A percentile compares a stretch with the other conserved stretches of the same genome.
Conservation (phyloP, 768 basidiomycete species). For the Pisolithus microcarpus region DNA sequence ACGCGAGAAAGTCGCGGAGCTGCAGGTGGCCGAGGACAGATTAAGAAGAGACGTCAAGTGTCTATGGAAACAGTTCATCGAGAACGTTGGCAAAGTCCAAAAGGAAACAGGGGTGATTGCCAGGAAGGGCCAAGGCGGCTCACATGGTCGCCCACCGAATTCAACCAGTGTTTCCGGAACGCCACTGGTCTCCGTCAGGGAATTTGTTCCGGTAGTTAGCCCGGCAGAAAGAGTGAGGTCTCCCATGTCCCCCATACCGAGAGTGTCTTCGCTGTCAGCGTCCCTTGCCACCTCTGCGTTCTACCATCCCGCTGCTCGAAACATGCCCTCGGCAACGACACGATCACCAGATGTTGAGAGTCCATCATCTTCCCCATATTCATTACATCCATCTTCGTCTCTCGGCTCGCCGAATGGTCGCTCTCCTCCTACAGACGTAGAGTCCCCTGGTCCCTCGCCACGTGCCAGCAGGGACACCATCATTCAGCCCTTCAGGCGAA, state of each 20-base stretch:
- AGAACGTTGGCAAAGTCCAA: constrained; percentile 39
- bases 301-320: constrained; percentile 40
- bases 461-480: constrained; percentile 19
- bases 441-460: constrained; percentile 18
- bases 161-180: constrained; percentile 21
- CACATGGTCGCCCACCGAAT: constrained; percentile 14
- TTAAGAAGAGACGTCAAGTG: constrained; percentile 52
- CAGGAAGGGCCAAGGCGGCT: constrained; percentile 14
- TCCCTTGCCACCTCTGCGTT: constrained; percentile 57
- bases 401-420: constrained; percentile 19
- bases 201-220: constrained; percentile 47
- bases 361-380: constrained; percentile 27
- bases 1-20: constrained; percentile 45
- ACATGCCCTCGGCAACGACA: constrained; percentile 11
- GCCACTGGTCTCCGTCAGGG: constrained; percentile 38
- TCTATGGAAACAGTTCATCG: constrained; percentile 56
- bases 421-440: constrained; percentile 13
- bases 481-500: constrained; percentile 35
- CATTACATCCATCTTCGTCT: constrained; percentile 29
- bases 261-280: constrained; percentile 60
- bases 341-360: constrained; percentile 13
- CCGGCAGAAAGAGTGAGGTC: constrained; percentile 31
- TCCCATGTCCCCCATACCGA: constrained; percentile 32
- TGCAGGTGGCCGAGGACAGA: constrained; percentile 48
- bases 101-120: constrained; percentile 26